A percentile compares a stretch with the other conserved stretches of the same genome.
Evolutionary conservation across 495 filamentous ascomycete species (phyloP).

Genomic region (Stereocaulon alpinum): DNA sequence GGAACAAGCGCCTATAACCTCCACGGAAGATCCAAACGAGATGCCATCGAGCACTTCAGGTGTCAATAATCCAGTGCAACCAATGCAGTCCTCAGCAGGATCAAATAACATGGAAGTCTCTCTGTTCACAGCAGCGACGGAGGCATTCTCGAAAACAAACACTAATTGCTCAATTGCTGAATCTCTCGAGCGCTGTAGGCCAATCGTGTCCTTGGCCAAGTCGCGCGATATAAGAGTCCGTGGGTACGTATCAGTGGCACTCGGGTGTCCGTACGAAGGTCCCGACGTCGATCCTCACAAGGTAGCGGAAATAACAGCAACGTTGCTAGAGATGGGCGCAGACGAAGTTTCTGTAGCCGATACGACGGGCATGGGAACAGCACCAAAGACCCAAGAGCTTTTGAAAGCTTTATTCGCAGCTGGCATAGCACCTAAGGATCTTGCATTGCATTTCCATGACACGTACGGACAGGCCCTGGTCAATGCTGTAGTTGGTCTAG

Average conservation of each 20-base stretch:
- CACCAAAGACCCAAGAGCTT: constrained; percentile 62
- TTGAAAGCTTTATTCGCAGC: constrained; percentile 60
- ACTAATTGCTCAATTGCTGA: constrained; percentile 81
- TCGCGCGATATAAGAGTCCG: constrained; percentile 62
- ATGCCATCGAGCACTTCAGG: constrained; percentile 27
- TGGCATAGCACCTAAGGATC: constrained; percentile 65
- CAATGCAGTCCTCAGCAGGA: constrained; percentile 22
- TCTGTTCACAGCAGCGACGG: constrained; percentile 86
- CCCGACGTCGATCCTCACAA: constrained; percentile 64
- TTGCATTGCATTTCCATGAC: constrained; percentile 94
- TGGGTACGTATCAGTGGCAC: constrained; percentile 88
- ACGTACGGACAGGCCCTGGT: constrained; percentile 93
- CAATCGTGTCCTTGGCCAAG: constrained; percentile 67
- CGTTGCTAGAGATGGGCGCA: constrained; percentile 84
- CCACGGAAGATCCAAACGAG: constrained; percentile 31
- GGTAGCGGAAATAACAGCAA: constrained; percentile 75
- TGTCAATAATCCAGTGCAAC: constrained; percentile 3
- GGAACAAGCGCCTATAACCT: constrained; percentile 33
- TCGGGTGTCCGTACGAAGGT: constrained; percentile 92
- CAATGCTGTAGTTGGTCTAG: constrained; percentile 75
- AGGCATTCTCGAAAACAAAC: constrained; percentile 82
- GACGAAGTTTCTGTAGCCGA: constrained; percentile 92
- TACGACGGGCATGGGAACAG: constrained; percentile 95
- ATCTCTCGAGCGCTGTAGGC: constrained; percentile 64
- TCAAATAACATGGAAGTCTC: constrained; percentile 61